phyloP scores from a whole-genome alignment of 2,329 filamentous ascomycete genomes.

The Apiospora malaysiana region DNA sequence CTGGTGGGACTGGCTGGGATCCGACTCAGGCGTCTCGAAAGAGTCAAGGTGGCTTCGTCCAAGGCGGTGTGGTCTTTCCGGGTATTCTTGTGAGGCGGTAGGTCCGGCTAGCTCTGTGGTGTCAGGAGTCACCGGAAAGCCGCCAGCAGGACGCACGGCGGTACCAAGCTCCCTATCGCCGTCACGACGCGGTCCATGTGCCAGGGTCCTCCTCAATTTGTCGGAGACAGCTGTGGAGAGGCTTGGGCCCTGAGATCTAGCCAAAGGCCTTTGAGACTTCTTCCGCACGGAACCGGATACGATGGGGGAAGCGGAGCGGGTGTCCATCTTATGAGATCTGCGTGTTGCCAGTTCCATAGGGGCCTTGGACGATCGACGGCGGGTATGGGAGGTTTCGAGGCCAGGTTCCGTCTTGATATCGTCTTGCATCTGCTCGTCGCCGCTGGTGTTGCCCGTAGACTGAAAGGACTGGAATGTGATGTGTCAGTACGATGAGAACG shows the following conservation, averaged over 20 bases:
- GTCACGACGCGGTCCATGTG: slow-evolving; percentile 39
- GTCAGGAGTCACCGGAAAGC: slow-evolving; percentile 63
- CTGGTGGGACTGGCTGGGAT: slow-evolving; percentile 43
- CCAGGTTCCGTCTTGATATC: slow-evolving; percentile 40
- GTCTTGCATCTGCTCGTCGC: slow-evolving; percentile 32
- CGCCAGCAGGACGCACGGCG: slow-evolving; percentile 30
- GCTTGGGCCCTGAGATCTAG: slow-evolving; percentile 37
- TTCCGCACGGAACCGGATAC: slow-evolving; percentile 38
- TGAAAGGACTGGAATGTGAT: slow-evolving; percentile 30
- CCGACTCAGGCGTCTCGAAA: slow-evolving; percentile 52
- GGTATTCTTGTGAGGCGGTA: slow-evolving; percentile 23
- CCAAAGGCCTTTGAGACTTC: slow-evolving; percentile 35
- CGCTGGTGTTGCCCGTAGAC: slow-evolving; percentile 31
- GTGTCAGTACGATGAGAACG: slow-evolving; percentile 21
- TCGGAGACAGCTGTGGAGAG: slow-evolving; percentile 43
- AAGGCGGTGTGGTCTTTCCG: slow-evolving; percentile 44
- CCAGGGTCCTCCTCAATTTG: slow-evolving; percentile 46
- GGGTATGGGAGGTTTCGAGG: slow-evolving; percentile 39
- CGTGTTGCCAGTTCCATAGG: slow-evolving; percentile 37
- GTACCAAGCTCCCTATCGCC: slow-evolving; percentile 31
- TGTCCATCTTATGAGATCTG: slow-evolving; percentile 40
- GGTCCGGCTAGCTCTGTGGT: slow-evolving; percentile 51
- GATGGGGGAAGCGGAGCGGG: slow-evolving; percentile 42
- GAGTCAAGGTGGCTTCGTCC: slow-evolving; percentile 50
- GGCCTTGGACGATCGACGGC: slow-evolving; percentile 34